Base-by-base conservation (phyloP, 352 stramenopile genomes). In the Porosira glacialis region DNA sequence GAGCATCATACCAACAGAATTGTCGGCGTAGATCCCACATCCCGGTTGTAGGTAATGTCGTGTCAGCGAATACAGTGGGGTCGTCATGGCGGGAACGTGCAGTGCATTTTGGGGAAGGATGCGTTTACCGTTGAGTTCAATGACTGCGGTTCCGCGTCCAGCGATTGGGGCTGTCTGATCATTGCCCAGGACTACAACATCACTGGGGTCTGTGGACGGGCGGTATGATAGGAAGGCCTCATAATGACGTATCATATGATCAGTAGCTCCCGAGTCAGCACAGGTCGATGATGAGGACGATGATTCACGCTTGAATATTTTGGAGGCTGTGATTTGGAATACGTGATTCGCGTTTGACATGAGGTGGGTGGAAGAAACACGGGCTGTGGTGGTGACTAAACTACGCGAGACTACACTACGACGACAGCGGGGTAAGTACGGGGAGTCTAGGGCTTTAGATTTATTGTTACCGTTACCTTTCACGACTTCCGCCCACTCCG, bases 241-340 rank as follows among this genome's bases (percentile, higher is more conserved):
- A 7, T 52, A 30, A 10, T 68, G 33, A 0, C 31, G 47, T 0
- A 58, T 7, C 59, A 69, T 69, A 22, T 59, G 47, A 31, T 68
- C 22, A 0, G 45, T 68, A n/a, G 59, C 47, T 0, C 59, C 47
- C n/a, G 59, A 44, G 47, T 68, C 59, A n/a, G 59, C 59, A 31
- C 52, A 27, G 7, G 36, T 0, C 1, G 55, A 26, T 15, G 35
- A 41, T 15, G 8, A 41, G 35, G 8, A 15, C 35, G 35, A 8
- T 15, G 8, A 8, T 15, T 41, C 15, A 8, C 8, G 8, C 8
- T 15, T 41, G 35, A 15, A 8, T 15, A 15, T 41, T 15, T 15
- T 15, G 8, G 35, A 8, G 8, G 35, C 15, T 41, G 15, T 41
- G 8, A 15, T 15, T 8, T 41, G 15, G 35, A 15, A 15, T 15